A percentile compares a stretch with the other conserved stretches of the same genome.
These are phyloP conservation scores for Bolboschoenus planiculmis DNA, from an alignment of 176 grass and related monocot genomes.

Conservation along the genomic window DNA sequence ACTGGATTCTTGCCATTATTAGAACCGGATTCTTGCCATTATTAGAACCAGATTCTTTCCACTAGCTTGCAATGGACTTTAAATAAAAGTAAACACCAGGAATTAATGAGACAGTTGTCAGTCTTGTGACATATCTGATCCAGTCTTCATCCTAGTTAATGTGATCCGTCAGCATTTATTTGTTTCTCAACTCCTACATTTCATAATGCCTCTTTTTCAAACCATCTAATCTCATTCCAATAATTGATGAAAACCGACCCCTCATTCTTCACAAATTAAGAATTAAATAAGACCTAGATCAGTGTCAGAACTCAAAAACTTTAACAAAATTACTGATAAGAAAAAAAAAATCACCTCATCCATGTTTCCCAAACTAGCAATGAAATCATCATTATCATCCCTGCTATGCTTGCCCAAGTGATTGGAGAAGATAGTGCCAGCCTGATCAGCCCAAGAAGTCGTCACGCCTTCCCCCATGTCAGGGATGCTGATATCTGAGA, in stretches of 20 bases:
- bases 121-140: background rate
- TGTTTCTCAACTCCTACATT: background rate
- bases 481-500: constrained; percentile 33
- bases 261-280: background rate
- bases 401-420: constrained; percentile 11
- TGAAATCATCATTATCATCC: constrained; percentile 21
- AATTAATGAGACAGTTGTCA: background rate
- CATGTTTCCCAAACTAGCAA: constrained; percentile 25
- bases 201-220: background rate
- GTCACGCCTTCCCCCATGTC: constrained; percentile 24
- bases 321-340: background rate
- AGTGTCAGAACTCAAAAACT: background rate
- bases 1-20: background rate
- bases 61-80: background rate
- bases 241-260: background rate
- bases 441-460: constrained; percentile 9
- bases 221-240: background rate
- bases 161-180: background rate
- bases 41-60: background rate
- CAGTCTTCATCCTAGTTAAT: background rate
- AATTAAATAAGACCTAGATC: background rate
- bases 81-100: background rate
- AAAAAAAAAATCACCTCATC: constrained; percentile 10
- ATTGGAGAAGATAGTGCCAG: constrained; percentile 19
- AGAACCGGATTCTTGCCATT: background rate